phyloP scores from a whole-genome alignment of 1,284 basidiomycete species.

The Golubevia pallescens region DNA sequence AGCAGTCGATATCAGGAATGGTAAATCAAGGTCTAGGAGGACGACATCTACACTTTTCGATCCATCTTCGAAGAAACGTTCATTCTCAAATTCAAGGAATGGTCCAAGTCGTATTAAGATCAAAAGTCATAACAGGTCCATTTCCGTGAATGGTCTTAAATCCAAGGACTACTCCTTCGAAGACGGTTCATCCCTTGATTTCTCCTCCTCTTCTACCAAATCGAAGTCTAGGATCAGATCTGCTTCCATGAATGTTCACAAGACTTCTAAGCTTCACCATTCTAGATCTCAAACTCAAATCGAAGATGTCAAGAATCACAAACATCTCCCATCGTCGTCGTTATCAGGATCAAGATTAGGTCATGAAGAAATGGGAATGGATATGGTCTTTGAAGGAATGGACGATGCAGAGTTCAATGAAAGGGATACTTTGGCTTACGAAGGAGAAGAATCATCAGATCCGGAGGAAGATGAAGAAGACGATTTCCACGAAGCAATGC shows the following conservation, averaged over 20 bases:
- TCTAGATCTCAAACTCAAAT: not conserved
- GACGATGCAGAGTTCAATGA: constrained; percentile 3
- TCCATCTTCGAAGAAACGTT: not conserved
- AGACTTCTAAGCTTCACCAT: not conserved
- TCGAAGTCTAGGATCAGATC: no score
- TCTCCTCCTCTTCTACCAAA: no score
- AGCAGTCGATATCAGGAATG: not conserved
- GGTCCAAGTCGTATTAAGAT: not conserved
- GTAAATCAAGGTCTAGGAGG: not conserved
- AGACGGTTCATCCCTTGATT: no score
- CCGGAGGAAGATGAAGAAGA: constrained; percentile 36
- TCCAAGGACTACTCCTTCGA: not conserved
- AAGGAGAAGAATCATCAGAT: not conserved
- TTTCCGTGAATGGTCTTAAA: not conserved
- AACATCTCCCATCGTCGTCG: constrained; percentile 1
- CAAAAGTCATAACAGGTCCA: not conserved
- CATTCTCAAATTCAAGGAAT: not conserved
- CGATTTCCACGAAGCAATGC: constrained; percentile 57
- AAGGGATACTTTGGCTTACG: not conserved
- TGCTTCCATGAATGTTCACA: constrained; percentile 18
- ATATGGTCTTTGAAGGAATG: not conserved
- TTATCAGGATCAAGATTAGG: constrained; percentile 2
- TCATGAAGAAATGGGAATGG: constrained; percentile 1
- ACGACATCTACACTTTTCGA: not conserved
- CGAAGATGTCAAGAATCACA: not conserved